These are phyloP conservation scores for Rhizopus sp. DNA, from an alignment of 371 early-diverging fungal species.

Conservation along the genomic window DNA sequence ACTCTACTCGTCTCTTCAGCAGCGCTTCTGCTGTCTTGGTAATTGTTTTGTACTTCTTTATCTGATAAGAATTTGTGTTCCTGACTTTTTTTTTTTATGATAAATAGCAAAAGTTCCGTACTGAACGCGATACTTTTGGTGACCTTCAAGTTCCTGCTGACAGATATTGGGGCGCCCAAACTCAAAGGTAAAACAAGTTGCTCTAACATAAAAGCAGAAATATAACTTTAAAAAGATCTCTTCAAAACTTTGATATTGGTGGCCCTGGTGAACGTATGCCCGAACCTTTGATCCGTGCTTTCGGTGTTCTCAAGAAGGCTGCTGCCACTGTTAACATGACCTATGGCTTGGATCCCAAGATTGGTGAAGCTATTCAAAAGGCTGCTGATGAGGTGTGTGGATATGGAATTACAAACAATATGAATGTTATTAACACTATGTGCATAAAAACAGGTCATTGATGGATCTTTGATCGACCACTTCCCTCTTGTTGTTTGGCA, in stretches of 20 bases:
- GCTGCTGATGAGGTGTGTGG: constrained; percentile 70
- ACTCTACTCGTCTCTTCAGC: constrained; percentile 30
- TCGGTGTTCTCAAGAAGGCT: constrained; percentile 88
- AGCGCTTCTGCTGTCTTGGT: constrained; percentile 33
- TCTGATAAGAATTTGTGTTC: constrained; percentile 1
- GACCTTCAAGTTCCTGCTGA: constrained; percentile 85
- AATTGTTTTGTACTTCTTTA: constrained; percentile 5
- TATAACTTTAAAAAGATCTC: constrained; percentile 40
- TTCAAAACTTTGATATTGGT: constrained; percentile 88
- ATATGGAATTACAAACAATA: not conserved
- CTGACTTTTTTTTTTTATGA: constrained; percentile 1
- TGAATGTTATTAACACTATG: not conserved
- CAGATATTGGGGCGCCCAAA: constrained; percentile 90
- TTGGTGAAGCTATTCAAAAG: constrained; percentile 77
- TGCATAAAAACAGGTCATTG: constrained; percentile 59
- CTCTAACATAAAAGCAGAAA: not conserved
- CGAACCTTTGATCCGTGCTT: constrained; percentile 78
- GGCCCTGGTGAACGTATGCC: constrained; percentile 84
- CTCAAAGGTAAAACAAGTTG: constrained; percentile 63
- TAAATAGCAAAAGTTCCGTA: constrained; percentile 55
- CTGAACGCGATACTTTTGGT: constrained; percentile 87
- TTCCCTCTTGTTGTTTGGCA: constrained; percentile 91
- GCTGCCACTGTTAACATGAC: constrained; percentile 84
- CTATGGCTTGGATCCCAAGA: constrained; percentile 64
- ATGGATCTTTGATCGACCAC: constrained; percentile 76